A percentile compares a stretch with the other conserved stretches of the same genome.
Conservation (phyloP, 345 rosid genomes). For the Balakata baccata region DNA sequence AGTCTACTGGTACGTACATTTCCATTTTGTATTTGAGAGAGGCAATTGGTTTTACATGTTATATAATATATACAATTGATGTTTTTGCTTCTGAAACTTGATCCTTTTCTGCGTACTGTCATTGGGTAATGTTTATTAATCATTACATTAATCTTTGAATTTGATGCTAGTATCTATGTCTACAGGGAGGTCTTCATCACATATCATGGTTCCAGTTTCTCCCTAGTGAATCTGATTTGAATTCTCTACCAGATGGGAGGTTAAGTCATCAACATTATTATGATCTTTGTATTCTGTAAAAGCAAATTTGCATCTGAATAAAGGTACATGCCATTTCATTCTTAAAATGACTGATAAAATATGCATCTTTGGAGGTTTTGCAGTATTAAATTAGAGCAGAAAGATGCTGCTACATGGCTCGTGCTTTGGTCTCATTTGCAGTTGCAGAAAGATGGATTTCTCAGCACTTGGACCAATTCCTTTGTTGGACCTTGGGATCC, state of each 20-base stretch:
- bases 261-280: constrained; percentile 16
- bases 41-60: not conserved
- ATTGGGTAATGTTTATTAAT: not conserved
- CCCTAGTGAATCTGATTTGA: constrained; percentile 79
- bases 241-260: constrained; percentile 69
- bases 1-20: not conserved
- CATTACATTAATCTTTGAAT: not conserved
- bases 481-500: constrained; percentile 99
- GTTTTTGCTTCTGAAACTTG: not conserved
- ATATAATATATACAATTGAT: too few relatives aligned
- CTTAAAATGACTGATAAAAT: constrained; percentile 12
- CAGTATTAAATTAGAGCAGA: constrained; percentile 74
- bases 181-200: constrained; percentile 81
- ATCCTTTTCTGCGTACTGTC: not conserved
- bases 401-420: constrained; percentile 71
- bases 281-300: constrained; percentile 1
- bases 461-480: constrained; percentile 95
- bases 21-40: not conserved
- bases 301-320: constrained; percentile 8
- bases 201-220: constrained; percentile 97
- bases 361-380: constrained; percentile 25
- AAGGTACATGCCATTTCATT: not conserved
- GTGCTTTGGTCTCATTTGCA: constrained; percentile 88
- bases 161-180: constrained; percentile 13
- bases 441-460: constrained; percentile 84